Evolutionary conservation across 169 alveolate species (phyloP), one percentile per base, ranked within the genome.

Genomic region (Cryptosporidium andersoni): DNA sequence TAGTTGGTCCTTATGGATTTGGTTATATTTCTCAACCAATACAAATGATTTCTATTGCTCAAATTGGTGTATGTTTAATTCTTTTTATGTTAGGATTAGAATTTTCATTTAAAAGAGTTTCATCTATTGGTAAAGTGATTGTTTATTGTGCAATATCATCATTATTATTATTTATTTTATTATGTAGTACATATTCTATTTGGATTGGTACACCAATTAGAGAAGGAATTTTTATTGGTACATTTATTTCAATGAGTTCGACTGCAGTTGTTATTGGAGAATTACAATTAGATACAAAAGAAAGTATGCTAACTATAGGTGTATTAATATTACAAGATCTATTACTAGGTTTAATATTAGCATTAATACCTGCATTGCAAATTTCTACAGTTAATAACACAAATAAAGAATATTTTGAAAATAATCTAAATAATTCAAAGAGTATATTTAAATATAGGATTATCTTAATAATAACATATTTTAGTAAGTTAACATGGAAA

Each of bases 1-100:
- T 74, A 2, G 85, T 74, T 58, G 85, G 85, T 4, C 85, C 85
- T 40, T 74, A 66, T 4, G 85, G 85, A 60, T 74, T 74, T 58
- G 68, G 85, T 43, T 74, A 60, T 42, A 62, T 74, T 6, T 56
- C 85, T n/a, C 85, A 74, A 36, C 67, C 67, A 4, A 74, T 74
- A 5, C 85, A 74, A 60, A 74, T 74, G n/a, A 74, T 74, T 56
- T 74, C 85, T 25, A 74, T 74, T 16, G 52, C 85, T 55, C 85
- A 74, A 62, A 74, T 74, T 58, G 85, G 85, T 74, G 85, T 74
- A 3, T 74, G 85, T 14, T 25, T 74, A 42, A 74, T 74, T 53
- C 39, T 74, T 43, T 74, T 74, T 43, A 58, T 68, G 11, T 37
- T 74, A 1, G 85, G 85, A 8, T 68, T 74, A 16, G 85, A 74